Evolutionary conservation across 1,284 basidiomycete genomes (phyloP).

Genomic region (Ustilago curta): DNA sequence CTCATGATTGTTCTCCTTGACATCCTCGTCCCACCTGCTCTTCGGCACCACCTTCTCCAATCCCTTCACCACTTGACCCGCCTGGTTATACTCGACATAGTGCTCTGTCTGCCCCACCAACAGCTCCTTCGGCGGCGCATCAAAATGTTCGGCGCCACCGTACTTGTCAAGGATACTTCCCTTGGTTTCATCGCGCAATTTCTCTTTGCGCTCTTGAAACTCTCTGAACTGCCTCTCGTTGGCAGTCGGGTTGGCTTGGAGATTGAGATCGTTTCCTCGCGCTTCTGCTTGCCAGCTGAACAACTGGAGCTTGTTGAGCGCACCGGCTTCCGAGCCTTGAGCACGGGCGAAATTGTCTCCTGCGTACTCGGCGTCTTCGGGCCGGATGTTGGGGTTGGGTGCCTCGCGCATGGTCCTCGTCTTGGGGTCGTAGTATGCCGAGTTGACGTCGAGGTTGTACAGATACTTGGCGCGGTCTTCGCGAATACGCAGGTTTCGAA

Average conservation of each 20-base stretch:
- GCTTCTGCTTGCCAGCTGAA: conserved; percentile 97
- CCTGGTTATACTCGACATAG: conserved; percentile 95
- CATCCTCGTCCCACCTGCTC: conserved; percentile 82
- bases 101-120: conserved; percentile 93
- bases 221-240: conserved; percentile 88
- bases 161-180: conserved; percentile 76
- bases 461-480: conserved; percentile 99
- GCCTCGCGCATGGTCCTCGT: conserved; percentile 99
- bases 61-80: conserved; percentile 92
- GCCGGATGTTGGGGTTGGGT: conserved; percentile 79
- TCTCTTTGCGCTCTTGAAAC: conserved; percentile 90
- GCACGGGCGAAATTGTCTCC: conserved; percentile 95
- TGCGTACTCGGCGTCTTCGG: conserved; percentile 90
- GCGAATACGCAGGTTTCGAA: conserved; percentile 96
- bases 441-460: conserved; percentile 93
- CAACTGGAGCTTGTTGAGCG: conserved; percentile 89
- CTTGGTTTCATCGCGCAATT: conserved; percentile 86
- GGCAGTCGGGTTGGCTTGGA: conserved; percentile 96
- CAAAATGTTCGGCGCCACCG: conserved; percentile 92
- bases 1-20: conserved; percentile 92
- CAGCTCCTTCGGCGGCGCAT: conserved; percentile 87
- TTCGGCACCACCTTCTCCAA: conserved; percentile 83
- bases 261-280: conserved; percentile 91
- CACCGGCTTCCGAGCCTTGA: conserved; percentile 84
- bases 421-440: conserved; percentile 99